Evolutionary conservation across 108 stramenopile genomes (phyloP).

Genomic region (Conticribra weissflogii): DNA sequence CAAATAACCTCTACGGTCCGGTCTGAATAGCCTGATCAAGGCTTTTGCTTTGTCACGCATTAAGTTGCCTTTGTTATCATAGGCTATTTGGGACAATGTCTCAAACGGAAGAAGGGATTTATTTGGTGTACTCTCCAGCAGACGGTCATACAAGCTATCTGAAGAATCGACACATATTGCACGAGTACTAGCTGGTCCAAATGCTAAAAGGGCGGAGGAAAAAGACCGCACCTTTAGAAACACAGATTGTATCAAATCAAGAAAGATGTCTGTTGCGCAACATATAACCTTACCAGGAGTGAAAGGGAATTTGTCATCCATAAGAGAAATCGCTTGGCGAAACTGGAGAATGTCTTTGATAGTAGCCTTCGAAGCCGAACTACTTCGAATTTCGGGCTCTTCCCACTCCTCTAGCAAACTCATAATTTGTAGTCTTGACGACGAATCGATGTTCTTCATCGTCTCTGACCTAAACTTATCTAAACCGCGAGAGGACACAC

Average conservation of each 20-base stretch:
- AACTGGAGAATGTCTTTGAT: conserved; percentile 54
- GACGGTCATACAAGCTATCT: conserved; percentile 51
- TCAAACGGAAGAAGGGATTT: conserved; percentile 56
- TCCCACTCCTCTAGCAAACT: conserved; percentile 54
- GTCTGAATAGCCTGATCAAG: conserved; percentile 65
- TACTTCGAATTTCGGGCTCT: conserved; percentile 29
- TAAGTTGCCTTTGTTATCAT: conserved; percentile 28
- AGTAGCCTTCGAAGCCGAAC: conserved; percentile 28
- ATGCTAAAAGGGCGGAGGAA: conserved; percentile 29
- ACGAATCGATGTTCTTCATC: conserved; percentile 1
- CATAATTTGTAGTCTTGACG: conserved; percentile 32
- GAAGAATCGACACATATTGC: conserved; percentile 65
- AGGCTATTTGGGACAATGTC: conserved; percentile 39
- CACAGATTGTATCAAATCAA: conserved; percentile 5
- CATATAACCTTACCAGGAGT: conserved; percentile 17
- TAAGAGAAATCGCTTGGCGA: conserved; percentile 43
- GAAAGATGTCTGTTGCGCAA: too few species aligned
- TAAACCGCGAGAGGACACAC: background rate
- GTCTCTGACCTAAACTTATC: background rate
- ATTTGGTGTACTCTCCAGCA: conserved; percentile 45
- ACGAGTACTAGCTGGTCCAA: conserved; percentile 60
- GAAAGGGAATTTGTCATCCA: conserved; percentile 38
- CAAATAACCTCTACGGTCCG: conserved; percentile 61
- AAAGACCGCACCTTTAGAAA: background rate
- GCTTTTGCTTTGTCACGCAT: conserved; percentile 40